Base-by-base conservation (phyloP, 352 stramenopile genomes). In the Globisporangium spiculum region DNA sequence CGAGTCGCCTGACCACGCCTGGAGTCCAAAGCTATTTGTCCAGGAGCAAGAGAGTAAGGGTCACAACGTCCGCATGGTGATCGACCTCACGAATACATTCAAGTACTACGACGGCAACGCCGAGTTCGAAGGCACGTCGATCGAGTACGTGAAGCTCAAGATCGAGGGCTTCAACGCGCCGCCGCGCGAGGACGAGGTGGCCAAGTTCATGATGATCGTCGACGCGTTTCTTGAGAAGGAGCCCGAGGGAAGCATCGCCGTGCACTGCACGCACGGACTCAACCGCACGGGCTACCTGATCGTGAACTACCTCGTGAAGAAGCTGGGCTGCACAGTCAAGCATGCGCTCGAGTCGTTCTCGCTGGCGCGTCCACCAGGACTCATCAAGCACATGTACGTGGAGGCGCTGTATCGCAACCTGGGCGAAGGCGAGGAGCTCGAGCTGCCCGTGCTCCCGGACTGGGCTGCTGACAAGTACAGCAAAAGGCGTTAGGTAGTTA, bases 331-430 rank as follows among this genome's bases (percentile, higher is more conserved):
- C 56, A 78, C 75, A 0, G 76, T 95, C 9, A 81, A 79, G 27
- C 77, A 84, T 14, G 87, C 87, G 22, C 70, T 94, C 27, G 75
- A 77, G 36, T 82, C 86, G n/a, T 95, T 95, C 62, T 72, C 69
- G 6, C 64, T 71, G 36, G 82, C 87, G 46, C 75, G 87, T 41
- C 84, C 83, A 32, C 87, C 87, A 6, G 87, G 87, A 59, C 65
- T 95, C 14, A 92, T 95, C 73, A 93, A 93, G 69, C 82, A 91
- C 71, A 88, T 91, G 79, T 95, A 93, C 70, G 75, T 95, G 16
- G 74, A 92, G 66, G 83, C 89, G 20, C 76, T 95, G 48, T 91
- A 89, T 65, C 76, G 73, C 38, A 64, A 66, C 22, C 76, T 90
- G 30, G 85, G 79, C 0, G 68, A 65, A 3, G 64, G 65, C 2